Evolutionary conservation across 352 stramenopile species (phyloP), one percentile per base, ranked within the genome.

Genomic region (Elongisporangium anandrum): DNA sequence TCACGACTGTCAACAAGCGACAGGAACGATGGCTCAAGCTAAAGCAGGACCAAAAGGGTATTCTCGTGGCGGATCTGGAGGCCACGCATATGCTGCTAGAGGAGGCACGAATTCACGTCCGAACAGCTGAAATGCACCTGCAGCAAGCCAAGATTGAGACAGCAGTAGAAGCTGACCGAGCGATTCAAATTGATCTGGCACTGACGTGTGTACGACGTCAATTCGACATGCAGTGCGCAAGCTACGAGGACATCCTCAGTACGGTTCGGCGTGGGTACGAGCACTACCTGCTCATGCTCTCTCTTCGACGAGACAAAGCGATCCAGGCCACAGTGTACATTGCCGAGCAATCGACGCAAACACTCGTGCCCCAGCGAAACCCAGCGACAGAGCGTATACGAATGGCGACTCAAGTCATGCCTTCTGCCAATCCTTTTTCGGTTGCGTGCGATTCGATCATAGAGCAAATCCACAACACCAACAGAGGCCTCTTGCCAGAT

Each of bases 181-280:
- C 63, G 0, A 76, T 86, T 24, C 72, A 79, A 19, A 61, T 76
- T 23, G 64, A 87, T 57, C 45, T 75, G n/a, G 39, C 56, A 6
- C 55, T 93, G 0, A 66, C 73, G 26, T 63, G 39, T 2, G 23
- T 88, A 22, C 70, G 72, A 12, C 69, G 59, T 0, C 61, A 83
- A 47, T 87, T 78, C 52, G 77, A 87, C 52, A 74, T 78, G 65
- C 73, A 88, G 26, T 64, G 69, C 22, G 74, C 73, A 6, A 55
- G 49, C 3, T 72, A 73, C 16, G 84, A 92, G 56, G 81, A 94
- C 41, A 29, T 92, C 1, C 49, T 87, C 41, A 61, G 51, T 15
- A 76, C 65, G n/a, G 81, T 90, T 21, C 72, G 76, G 64, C 79
- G 70, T 15, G 70, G 70, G 24, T 88, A 90, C 56, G 77, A 92